These are phyloP conservation scores for Ceratobasidium sp. DNA, from an alignment of 1,284 basidiomycete species.

Conservation along the genomic window DNA sequence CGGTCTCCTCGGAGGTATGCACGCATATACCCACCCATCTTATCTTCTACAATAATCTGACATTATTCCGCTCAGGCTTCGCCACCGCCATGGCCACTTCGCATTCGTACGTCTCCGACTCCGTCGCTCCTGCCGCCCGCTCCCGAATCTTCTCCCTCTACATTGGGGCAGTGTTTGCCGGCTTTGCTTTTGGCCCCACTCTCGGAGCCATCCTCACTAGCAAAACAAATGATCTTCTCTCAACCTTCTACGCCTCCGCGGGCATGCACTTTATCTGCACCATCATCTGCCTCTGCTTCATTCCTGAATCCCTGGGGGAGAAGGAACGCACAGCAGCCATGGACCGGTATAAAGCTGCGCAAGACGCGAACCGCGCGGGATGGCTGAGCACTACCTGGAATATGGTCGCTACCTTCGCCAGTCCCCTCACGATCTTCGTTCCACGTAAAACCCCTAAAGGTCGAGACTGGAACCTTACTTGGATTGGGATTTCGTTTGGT, in stretches of 20 bases:
- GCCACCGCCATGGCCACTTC: slow-evolving; percentile 65
- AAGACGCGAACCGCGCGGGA: slow-evolving; percentile 21
- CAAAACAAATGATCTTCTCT: slow-evolving; percentile 69
- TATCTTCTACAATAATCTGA: neutral
- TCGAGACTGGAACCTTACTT: slow-evolving; percentile 78
- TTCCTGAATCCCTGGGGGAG: slow-evolving; percentile 80
- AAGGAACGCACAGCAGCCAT: slow-evolving; percentile 49
- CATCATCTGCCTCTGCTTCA: slow-evolving; percentile 67
- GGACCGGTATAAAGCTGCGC: slow-evolving; percentile 51
- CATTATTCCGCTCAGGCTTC: slow-evolving; percentile 61
- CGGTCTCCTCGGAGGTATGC: slow-evolving; percentile 81
- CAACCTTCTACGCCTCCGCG: slow-evolving; percentile 78
- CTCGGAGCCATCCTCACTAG: slow-evolving; percentile 76
- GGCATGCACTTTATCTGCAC: slow-evolving; percentile 66
- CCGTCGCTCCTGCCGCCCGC: slow-evolving; percentile 66
- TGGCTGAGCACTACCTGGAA: slow-evolving; percentile 34
- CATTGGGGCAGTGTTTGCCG: slow-evolving; percentile 72
- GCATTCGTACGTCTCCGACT: slow-evolving; percentile 76
- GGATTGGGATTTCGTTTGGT: slow-evolving; percentile 72
- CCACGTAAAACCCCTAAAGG: slow-evolving; percentile 60
- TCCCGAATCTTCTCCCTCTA: slow-evolving; percentile 74
- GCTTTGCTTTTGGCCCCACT: slow-evolving; percentile 80
- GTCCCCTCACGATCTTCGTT: slow-evolving; percentile 74
- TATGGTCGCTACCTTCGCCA: slow-evolving; percentile 64
- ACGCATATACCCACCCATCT: slow-evolving; percentile 43